Evolutionary conservation across 2,329 filamentous ascomycete genomes (phyloP).

Genomic region (Acephala macrosclerotiorum): DNA sequence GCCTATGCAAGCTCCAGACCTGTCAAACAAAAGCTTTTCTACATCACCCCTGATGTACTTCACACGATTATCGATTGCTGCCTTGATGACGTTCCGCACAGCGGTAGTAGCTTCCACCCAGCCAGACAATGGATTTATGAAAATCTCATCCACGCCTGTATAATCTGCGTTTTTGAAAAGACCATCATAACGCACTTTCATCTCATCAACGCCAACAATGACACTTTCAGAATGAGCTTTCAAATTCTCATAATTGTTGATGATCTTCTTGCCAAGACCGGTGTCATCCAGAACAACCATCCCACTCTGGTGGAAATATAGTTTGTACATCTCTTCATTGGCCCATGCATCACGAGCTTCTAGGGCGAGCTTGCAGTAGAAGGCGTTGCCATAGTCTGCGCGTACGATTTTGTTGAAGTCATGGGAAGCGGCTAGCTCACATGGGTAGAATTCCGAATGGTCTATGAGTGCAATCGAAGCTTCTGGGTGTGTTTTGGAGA

Average conservation of each 20-base stretch:
- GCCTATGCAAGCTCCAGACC: constrained; percentile 55
- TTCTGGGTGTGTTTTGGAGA: constrained; percentile 50
- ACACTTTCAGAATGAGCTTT: constrained; percentile 46
- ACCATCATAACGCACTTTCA: constrained; percentile 50
- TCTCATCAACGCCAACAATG: constrained; percentile 52
- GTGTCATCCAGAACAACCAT: constrained; percentile 55
- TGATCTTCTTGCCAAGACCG: constrained; percentile 54
- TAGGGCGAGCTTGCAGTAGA: constrained; percentile 59
- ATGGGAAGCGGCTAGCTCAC: constrained; percentile 58
- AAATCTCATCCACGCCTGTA: constrained; percentile 50
- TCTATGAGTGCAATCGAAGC: constrained; percentile 54
- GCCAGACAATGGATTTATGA: constrained; percentile 58
- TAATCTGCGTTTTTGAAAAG: constrained; percentile 48
- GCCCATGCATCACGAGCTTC: constrained; percentile 57
- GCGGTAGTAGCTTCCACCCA: constrained; percentile 60
- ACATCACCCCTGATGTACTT: constrained; percentile 53
- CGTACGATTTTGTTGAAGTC: constrained; percentile 68
- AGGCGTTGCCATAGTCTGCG: constrained; percentile 61
- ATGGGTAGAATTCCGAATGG: constrained; percentile 46
- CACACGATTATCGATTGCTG: constrained; percentile 53
- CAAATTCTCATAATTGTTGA: constrained; percentile 52
- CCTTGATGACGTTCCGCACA: constrained; percentile 51
- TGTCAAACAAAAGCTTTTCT: constrained; percentile 54
- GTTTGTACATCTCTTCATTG: constrained; percentile 53
- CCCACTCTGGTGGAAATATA: constrained; percentile 57